These are phyloP conservation scores for Zygosaccharomyces sapae DNA, from an alignment of 1,139 yeast species.

Conservation along the genomic window DNA sequence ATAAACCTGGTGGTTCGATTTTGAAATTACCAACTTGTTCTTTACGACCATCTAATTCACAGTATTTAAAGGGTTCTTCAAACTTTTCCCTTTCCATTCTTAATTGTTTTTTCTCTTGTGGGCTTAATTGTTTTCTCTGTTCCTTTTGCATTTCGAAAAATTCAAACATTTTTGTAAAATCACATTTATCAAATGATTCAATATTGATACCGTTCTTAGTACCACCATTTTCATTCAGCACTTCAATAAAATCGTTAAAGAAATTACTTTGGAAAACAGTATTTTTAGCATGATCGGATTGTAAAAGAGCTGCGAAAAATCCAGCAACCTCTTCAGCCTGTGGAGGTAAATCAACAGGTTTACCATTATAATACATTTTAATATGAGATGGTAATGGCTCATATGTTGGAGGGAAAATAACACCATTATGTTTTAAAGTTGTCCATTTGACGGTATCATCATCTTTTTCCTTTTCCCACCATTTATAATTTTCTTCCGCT, in stretches of 20 bases:
- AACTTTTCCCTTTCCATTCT: conserved; percentile 67
- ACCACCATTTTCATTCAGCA: conserved; percentile 67
- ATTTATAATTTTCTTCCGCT: conserved; percentile 62
- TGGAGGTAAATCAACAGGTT: conserved; percentile 65
- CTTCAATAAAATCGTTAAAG: conserved; percentile 69
- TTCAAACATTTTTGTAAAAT: conserved; percentile 69
- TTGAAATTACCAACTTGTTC: conserved; percentile 92
- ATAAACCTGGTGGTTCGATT: conserved; percentile 93
- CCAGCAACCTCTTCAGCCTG: conserved; percentile 98
- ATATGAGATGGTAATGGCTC: conserved; percentile 78
- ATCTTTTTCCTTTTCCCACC: conserved; percentile 69
- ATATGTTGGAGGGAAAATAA: conserved; percentile 87
- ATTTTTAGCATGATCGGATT: conserved; percentile 83
- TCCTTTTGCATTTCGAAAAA: conserved; percentile 69
- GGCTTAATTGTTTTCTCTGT: conserved; percentile 62
- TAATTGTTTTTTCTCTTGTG: conserved; percentile 67
- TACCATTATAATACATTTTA: conserved; percentile 69
- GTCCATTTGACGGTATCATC: conserved; percentile 85
- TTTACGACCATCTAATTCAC: conserved; percentile 78
- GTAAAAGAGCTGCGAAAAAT: conserved; percentile 82
- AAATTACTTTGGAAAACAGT: conserved; percentile 84
- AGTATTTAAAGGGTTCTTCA: conserved; percentile 79
- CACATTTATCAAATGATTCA: conserved; percentile 62
- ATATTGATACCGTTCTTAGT: conserved; percentile 49
- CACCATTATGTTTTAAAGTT: conserved; percentile 82